A percentile compares a stretch with the other conserved stretches of the same genome.
Evolutionary conservation across 2,329 filamentous ascomycete genomes (phyloP).

Genomic region (Aureobasidium sp.): DNA sequence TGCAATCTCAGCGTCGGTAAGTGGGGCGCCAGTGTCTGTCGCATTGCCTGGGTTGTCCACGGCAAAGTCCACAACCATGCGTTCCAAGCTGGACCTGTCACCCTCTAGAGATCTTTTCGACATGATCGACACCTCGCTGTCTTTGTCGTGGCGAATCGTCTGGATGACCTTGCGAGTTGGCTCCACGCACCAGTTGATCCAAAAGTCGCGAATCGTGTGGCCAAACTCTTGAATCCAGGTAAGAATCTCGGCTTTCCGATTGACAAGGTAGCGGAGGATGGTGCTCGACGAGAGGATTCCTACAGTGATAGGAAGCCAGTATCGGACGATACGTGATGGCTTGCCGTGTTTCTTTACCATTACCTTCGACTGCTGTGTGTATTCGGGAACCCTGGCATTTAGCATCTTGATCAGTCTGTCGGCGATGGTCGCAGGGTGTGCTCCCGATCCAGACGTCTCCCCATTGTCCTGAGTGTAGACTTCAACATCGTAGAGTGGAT

Average conservation of each 20-base stretch:
- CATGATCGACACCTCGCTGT: slow-evolving; percentile 93
- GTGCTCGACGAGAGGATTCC: slow-evolving; percentile 79
- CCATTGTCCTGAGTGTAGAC: slow-evolving; percentile 29
- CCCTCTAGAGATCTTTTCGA: slow-evolving; percentile 85
- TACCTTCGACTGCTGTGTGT: slow-evolving; percentile 50
- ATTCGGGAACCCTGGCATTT: slow-evolving; percentile 58
- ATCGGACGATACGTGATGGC: slow-evolving; percentile 68
- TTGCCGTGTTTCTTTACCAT: slow-evolving; percentile 62
- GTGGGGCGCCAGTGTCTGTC: slow-evolving; percentile 36
- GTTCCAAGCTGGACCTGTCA: slow-evolving; percentile 84
- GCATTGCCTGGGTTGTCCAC: slow-evolving; percentile 65
- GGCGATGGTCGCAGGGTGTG: slow-evolving; percentile 52
- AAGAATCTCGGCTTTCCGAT: slow-evolving; percentile 67
- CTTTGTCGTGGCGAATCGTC: slow-evolving; percentile 88
- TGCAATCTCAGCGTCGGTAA: slow-evolving; percentile 63
- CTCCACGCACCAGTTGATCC: slow-evolving; percentile 92
- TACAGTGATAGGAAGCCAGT: slow-evolving; percentile 73
- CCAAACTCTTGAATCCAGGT: slow-evolving; percentile 76
- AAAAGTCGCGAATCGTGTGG: slow-evolving; percentile 76
- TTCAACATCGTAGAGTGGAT: slow-evolving; percentile 40
- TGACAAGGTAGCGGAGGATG: slow-evolving; percentile 69
- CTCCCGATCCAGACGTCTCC: slow-evolving; percentile 19
- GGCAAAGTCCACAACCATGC: slow-evolving; percentile 97
- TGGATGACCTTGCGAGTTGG: slow-evolving; percentile 75
- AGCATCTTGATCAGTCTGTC: slow-evolving; percentile 64